Base-by-base conservation (phyloP, 1,284 basidiomycete genomes). In the Flammula alnicola region DNA sequence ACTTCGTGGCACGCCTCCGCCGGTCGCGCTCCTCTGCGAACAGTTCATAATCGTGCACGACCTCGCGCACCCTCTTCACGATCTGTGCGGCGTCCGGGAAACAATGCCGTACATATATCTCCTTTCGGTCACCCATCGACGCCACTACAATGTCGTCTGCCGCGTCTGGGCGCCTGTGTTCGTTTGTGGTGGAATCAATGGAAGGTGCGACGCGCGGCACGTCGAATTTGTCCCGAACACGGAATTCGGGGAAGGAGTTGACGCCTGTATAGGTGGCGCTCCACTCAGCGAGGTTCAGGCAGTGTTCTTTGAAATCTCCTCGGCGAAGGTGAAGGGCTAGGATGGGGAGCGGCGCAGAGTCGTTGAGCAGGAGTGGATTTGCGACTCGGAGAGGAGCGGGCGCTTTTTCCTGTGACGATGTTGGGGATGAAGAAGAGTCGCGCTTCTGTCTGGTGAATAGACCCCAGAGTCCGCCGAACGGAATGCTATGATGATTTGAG, bases 271-370 rank as follows among this genome's bases (percentile, higher is more conserved):
- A 68, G 64, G 71, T 64, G 3, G 76, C 63, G 2, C 53, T 57
- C 68, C 73, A 79, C 23, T 66, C 56, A 0, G 70, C 70, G 20
- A 85, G 73, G 48, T 71, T 62, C 1, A 54, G 32, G 52, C 84
- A 86, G 55, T 84, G 82, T 1, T 68, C 59, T 33, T 71, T 49
- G 59, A 77, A 87, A 62, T 86, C 84, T 3, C 84, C 84, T 17
- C 83, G 68, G 1, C 84, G 79, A 22, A 85, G 59, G 53, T 86
- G 84, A 3, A 87, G 61, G 1, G 76, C 83, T 8, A 86, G 64
- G 1, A 64, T n/a, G 1, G 64, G 64, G 1, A 64, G 51, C 4
- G 52, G 37, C 6, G 29, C n/a, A n/a, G 38, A 26, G 11, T 46
- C 41, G 31, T 52, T 32, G 3, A 39, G 22, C 4, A 44, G 16